Conservation (phyloP, 441 rosid genomes). For the Breynia disticha region DNA sequence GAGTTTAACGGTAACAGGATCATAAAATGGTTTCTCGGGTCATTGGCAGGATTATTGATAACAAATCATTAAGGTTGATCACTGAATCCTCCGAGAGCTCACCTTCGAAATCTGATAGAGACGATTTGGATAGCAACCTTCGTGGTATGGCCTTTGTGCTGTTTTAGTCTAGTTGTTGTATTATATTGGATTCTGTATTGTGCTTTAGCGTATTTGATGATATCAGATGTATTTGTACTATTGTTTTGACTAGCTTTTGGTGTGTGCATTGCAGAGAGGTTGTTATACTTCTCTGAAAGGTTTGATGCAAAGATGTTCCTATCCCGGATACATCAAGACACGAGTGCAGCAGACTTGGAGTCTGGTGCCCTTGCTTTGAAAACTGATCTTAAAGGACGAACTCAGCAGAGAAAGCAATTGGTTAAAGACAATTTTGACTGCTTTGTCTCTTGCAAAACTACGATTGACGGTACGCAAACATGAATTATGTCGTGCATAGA, state of each 20-base stretch:
- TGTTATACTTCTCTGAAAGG: slow-evolving; percentile 78
- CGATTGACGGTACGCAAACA: slow-evolving; percentile 76
- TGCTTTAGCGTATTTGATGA: no score
- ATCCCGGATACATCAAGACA: slow-evolving; percentile 76
- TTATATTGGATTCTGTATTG: neutral
- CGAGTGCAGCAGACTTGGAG: slow-evolving; percentile 82
- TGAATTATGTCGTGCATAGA: neutral
- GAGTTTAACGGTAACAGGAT: neutral
- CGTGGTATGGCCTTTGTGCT: slow-evolving; percentile 45
- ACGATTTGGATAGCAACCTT: slow-evolving; percentile 39
- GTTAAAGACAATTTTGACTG: slow-evolving; percentile 98
- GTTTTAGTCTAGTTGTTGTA: neutral
- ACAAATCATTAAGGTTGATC: slow-evolving; percentile 72
- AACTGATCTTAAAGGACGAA: slow-evolving; percentile 90
- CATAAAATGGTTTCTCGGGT: neutral
- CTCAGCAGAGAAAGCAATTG: slow-evolving; percentile 86
- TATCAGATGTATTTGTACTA: no score
- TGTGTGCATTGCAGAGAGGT: slow-evolving; percentile 51
- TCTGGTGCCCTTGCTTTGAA: slow-evolving; percentile 87
- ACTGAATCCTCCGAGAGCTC: slow-evolving; percentile 54
- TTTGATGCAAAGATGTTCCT: slow-evolving; percentile 93
- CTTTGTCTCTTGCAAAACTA: slow-evolving; percentile 98
- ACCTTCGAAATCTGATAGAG: slow-evolving; percentile 56
- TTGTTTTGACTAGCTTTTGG: no score
- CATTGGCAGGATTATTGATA: slow-evolving; percentile 72